Evolutionary conservation across 108 stramenopile genomes (phyloP).

Genomic region (Pseudonitzschia multistriata): DNA sequence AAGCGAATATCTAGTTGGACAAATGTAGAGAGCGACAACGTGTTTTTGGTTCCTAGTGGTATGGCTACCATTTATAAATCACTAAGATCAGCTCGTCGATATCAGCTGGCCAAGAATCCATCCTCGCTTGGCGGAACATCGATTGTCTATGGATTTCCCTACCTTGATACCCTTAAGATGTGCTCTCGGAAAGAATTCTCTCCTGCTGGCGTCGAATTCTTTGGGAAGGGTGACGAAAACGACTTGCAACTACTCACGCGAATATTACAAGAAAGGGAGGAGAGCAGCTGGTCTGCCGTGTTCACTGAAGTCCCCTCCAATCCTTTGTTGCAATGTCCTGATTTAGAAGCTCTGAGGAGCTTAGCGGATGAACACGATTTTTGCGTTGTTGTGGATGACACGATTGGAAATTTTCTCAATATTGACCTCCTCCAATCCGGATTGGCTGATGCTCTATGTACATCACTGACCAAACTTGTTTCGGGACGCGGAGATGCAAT

Average conservation of each 20-base stretch:
- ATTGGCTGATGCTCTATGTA: conserved; percentile 63
- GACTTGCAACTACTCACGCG: conserved; percentile 48
- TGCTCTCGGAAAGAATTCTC: conserved; percentile 55
- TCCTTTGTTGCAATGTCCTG: conserved; percentile 66
- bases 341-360: conserved; percentile 42
- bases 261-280: conserved; percentile 25
- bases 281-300: conserved; percentile 33
- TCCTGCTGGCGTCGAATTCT: conserved; percentile 61
- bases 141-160: conserved; percentile 76
- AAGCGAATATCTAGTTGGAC: conserved; percentile 48
- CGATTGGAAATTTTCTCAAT: conserved; percentile 73
- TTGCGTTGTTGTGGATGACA: conserved; percentile 65
- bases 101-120: conserved; percentile 32
- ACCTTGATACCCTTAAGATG: conserved; percentile 75
- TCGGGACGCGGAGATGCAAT: conserved; percentile 73
- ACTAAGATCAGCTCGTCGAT: conserved; percentile 43
- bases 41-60: conserved; percentile 55
- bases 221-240: conserved; percentile 53
- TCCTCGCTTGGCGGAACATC: conserved; percentile 38
- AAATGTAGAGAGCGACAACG: conserved; percentile 33
- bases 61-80: conserved; percentile 64
- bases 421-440: conserved; percentile 54
- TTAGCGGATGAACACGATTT: conserved; percentile 59
- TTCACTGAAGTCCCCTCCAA: conserved; percentile 77
- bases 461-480: conserved; percentile 66